phyloP scores from a whole-genome alignment of 805 yeast species.

The Wickerhamiella alocasiicola region DNA sequence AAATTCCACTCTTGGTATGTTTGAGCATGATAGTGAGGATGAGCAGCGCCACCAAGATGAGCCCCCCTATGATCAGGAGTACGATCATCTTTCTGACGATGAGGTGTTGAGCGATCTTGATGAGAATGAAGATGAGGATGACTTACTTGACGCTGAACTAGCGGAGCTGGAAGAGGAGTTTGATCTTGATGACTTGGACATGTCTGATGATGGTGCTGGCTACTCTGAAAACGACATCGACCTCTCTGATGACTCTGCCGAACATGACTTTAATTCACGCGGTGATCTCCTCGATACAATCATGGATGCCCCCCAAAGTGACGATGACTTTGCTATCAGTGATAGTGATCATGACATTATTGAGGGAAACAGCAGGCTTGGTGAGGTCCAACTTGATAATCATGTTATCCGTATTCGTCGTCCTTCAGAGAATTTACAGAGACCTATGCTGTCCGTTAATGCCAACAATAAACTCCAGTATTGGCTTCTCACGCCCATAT shows the following conservation, averaged over 20 bases:
- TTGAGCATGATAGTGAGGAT: slow-evolving; percentile 5
- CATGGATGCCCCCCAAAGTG: neutral
- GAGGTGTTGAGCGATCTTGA: slow-evolving; percentile 10
- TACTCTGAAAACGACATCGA: neutral
- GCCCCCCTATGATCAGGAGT: slow-evolving; percentile 2
- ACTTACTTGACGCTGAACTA: neutral
- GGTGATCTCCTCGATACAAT: neutral
- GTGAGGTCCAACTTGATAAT: neutral
- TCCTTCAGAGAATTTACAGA: neutral
- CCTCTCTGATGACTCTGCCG: neutral
- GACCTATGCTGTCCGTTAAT: neutral
- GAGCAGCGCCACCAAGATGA: slow-evolving; percentile 2
- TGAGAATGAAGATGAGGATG: slow-evolving; percentile 8
- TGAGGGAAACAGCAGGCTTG: neutral
- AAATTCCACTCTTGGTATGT: slow-evolving; percentile 11
- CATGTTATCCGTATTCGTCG: neutral
- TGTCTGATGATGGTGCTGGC: neutral
- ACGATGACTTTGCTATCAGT: neutral
- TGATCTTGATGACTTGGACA: slow-evolving; percentile 8
- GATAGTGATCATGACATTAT: neutral
- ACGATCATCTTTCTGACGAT: slow-evolving; percentile 11
- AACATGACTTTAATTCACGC: neutral
- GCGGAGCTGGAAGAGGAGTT: slow-evolving; percentile 5
- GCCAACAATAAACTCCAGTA: neutral
- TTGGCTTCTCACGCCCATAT: slow-evolving; percentile 7